Evolutionary conservation across 306 rosid genomes (phyloP).

Genomic region (Vigna trinervia): DNA sequence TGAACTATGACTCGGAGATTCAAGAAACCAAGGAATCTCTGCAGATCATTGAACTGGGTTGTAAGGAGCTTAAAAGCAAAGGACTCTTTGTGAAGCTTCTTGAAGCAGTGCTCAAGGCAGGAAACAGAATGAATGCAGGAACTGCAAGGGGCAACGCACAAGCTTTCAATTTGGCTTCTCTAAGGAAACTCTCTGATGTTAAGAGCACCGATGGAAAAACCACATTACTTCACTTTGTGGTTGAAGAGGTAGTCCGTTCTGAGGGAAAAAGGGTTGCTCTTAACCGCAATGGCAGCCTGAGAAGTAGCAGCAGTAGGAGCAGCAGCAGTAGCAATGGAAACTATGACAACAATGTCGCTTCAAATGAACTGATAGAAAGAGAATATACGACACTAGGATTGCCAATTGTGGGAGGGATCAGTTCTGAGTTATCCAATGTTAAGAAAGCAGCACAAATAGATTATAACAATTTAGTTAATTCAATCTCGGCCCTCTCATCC

Average conservation of each 20-base stretch:
- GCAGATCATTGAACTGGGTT: constrained; percentile 64
- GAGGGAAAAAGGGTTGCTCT: constrained; percentile 74
- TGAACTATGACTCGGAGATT: constrained; percentile 56
- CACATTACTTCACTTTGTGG: constrained; percentile 85
- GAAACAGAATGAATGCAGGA: constrained; percentile 87
- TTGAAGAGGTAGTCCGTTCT: constrained; percentile 80
- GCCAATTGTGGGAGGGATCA: constrained; percentile 83
- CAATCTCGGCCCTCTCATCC: constrained; percentile 53
- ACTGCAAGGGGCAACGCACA: constrained; percentile 88
- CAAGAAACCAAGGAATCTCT: constrained; percentile 57
- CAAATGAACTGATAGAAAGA: constrained; percentile 62
- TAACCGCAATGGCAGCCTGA: constrained; percentile 55
- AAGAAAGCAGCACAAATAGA: constrained; percentile 77
- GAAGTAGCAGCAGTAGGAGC: constrained; percentile 51
- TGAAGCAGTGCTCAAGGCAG: constrained; percentile 87
- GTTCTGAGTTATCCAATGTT: constrained; percentile 72
- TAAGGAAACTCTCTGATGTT: constrained; percentile 83
- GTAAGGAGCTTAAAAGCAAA: constrained; percentile 66
- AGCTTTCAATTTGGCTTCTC: constrained; percentile 77
- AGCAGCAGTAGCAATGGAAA: constrained; percentile 38
- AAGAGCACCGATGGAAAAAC: constrained; percentile 75
- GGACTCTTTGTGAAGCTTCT: constrained; percentile 82
- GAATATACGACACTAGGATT: constrained; percentile 72
- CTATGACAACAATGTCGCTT: constrained; percentile 31
- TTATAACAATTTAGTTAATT: constrained; percentile 50